Percentiles rank a stretch among this genome's conserved stretches.
Evolutionary conservation across 345 rosid species (phyloP).

Genomic region (Melaleuca quinquenervia): DNA sequence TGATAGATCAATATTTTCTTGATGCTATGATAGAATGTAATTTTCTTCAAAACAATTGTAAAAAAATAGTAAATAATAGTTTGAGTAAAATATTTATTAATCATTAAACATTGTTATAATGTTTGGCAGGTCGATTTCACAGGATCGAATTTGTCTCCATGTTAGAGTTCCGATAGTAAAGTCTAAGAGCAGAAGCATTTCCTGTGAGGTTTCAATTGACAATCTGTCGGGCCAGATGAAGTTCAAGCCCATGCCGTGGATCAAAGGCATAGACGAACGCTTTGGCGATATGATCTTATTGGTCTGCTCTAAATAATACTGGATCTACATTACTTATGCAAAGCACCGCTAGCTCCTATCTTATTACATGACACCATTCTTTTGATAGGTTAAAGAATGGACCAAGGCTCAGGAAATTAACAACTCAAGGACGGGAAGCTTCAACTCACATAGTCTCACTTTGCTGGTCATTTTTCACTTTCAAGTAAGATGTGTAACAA

Average conservation of each 20-base stretch:
- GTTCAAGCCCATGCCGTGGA: conserved; percentile 69
- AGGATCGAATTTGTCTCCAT: conserved; percentile 36
- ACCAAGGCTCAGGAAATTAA: conserved; percentile 72
- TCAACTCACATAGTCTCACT: conserved; percentile 69
- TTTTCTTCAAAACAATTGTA: too few species aligned
- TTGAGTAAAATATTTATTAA: background rate
- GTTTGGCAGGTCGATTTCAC: conserved; percentile 33
- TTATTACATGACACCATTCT: background rate
- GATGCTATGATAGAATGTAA: too few species aligned
- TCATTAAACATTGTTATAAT: background rate
- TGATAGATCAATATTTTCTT: too few species aligned
- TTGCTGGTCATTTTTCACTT: conserved; percentile 82
- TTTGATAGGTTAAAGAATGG: conserved; percentile 86
- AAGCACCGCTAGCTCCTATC: background rate
- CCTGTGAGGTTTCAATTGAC: conserved; percentile 80
- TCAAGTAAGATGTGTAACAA: conserved; percentile 35
- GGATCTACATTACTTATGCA: background rate
- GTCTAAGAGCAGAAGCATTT: conserved; percentile 41
- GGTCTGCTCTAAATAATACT: conserved; percentile 20
- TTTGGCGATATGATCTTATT: conserved; percentile 65
- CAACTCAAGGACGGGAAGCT: conserved; percentile 48
- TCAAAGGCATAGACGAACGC: conserved; percentile 61
- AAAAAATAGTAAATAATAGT: background rate
- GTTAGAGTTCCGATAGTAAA: conserved; percentile 83
- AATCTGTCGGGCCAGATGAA: conserved; percentile 59